Evolutionary conservation across 352 stramenopile genomes (phyloP).

Genomic region (Globisporangium barbulae): DNA sequence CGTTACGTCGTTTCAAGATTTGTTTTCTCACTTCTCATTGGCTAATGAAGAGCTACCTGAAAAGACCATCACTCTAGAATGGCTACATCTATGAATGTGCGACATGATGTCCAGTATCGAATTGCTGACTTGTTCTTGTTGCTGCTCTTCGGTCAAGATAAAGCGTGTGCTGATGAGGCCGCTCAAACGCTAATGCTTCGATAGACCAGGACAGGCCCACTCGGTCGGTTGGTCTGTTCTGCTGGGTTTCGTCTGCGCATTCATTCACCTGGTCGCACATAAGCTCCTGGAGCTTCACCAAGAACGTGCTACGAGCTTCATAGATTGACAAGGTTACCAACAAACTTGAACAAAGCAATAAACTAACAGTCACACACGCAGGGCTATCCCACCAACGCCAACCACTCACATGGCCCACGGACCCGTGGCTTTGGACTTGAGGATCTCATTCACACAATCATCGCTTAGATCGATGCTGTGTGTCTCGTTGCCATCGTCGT

Average conservation of each 20-base stretch:
- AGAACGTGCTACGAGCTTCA: too few species aligned
- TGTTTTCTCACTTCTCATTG: too few species aligned
- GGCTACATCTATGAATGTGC: neutral
- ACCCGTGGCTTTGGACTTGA: neutral
- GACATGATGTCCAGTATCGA: too few species aligned
- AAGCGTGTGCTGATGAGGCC: neutral
- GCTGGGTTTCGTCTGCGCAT: too few species aligned
- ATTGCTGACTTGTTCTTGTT: neutral
- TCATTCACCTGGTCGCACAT: too few species aligned
- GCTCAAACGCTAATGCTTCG: neutral
- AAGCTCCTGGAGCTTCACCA: too few species aligned
- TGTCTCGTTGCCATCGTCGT: neutral
- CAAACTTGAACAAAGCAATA: neutral
- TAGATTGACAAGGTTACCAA: neutral
- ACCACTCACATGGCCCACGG: slow-evolving; percentile 5
- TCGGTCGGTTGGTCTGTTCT: too few species aligned
- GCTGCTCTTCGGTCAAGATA: slow-evolving; percentile 2
- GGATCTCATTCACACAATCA: neutral
- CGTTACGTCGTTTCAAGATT: too few species aligned
- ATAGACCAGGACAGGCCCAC: slow-evolving; percentile 1
- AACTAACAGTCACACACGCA: neutral
- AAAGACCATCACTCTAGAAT: slow-evolving; percentile 10
- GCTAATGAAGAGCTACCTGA: too few species aligned
- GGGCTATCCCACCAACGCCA: neutral
- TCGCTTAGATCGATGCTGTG: slow-evolving; percentile 1